A percentile compares a stretch with the other conserved stretches of the same genome.
These are phyloP conservation scores for Sporothrix euskadiensis DNA, from an alignment of 2,329 filamentous ascomycete species.

Conservation along the genomic window DNA sequence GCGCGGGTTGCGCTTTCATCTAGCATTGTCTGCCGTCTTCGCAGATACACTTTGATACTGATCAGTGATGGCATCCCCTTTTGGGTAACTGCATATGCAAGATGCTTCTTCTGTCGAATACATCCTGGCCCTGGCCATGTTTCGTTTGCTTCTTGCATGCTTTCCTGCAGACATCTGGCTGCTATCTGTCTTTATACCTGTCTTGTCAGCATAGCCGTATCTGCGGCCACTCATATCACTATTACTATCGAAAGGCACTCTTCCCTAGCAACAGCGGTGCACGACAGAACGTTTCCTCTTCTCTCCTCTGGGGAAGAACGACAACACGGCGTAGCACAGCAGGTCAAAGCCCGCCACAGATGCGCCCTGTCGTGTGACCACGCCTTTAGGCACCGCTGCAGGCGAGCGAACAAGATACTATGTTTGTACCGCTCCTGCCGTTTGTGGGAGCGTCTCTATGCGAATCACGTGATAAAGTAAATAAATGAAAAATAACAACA, in stretches of 20 bases:
- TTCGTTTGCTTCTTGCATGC: background rate
- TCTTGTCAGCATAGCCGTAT: background rate
- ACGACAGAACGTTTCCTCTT: background rate
- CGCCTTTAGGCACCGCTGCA: slow-evolving; percentile 13
- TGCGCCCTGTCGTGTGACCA: background rate
- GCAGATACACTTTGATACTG: background rate
- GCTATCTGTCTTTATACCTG: background rate
- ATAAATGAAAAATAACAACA: background rate
- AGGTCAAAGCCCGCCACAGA: background rate
- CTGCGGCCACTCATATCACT: background rate
- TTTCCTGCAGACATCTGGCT: background rate
- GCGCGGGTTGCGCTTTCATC: background rate
- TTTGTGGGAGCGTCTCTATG: background rate
- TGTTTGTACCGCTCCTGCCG: background rate
- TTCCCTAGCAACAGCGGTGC: slow-evolving; percentile 13
- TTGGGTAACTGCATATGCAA: background rate
- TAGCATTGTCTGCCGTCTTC: background rate
- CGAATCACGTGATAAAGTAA: background rate
- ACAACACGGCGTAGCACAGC: background rate
- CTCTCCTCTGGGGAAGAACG: slow-evolving; percentile 5
- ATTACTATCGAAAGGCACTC: background rate
- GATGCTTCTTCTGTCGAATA: background rate
- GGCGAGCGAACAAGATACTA: slow-evolving; percentile 7
- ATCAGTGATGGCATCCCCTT: background rate
- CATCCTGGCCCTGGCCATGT: background rate